A percentile compares a stretch with the other conserved stretches of the same genome.
Evolutionary conservation across 1,284 basidiomycete genomes (phyloP).

Genomic region (Calocybe gambosa): DNA sequence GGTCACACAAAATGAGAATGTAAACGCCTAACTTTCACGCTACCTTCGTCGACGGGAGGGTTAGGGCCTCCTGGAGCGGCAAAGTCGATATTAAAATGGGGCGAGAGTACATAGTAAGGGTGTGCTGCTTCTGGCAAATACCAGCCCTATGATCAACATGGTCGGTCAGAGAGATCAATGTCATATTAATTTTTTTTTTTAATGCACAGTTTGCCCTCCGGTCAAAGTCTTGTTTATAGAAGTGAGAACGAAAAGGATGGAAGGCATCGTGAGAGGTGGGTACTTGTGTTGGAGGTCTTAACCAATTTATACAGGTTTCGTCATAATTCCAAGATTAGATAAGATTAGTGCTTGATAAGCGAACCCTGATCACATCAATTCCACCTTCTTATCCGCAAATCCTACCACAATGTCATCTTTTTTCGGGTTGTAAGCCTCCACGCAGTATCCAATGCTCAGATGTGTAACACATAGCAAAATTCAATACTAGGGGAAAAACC

Average conservation of each 20-base stretch:
- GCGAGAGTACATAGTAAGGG: constrained; percentile 66
- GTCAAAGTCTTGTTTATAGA: constrained; percentile 60
- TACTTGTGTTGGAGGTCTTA: background rate
- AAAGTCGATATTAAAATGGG: constrained; percentile 60
- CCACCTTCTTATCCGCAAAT: background rate
- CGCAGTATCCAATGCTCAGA: constrained; percentile 6
- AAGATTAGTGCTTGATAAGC: background rate
- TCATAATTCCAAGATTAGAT: background rate
- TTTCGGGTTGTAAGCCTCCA: constrained; percentile 67
- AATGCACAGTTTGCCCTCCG: constrained; percentile 48
- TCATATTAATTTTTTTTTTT: constrained; percentile 12
- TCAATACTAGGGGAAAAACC: constrained; percentile 64
- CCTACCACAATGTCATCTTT: constrained; percentile 64
- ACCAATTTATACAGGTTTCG: background rate
- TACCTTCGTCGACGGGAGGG: constrained; percentile 64
- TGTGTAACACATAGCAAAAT: constrained; percentile 11
- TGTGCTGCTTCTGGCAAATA: constrained; percentile 76
- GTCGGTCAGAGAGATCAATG: constrained; percentile 3
- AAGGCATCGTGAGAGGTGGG: constrained; percentile 25
- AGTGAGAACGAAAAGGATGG: constrained; percentile 72
- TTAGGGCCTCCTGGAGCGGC: constrained; percentile 68
- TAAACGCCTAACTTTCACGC: constrained; percentile 40
- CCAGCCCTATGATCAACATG: constrained; percentile 42
- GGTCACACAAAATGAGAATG: background rate
- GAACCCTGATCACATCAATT: background rate